Percentiles rank a stretch among this genome's conserved stretches.
Evolutionary conservation across 2,329 filamentous ascomycete genomes (phyloP).

Genomic region (Ceratocystis papillata): DNA sequence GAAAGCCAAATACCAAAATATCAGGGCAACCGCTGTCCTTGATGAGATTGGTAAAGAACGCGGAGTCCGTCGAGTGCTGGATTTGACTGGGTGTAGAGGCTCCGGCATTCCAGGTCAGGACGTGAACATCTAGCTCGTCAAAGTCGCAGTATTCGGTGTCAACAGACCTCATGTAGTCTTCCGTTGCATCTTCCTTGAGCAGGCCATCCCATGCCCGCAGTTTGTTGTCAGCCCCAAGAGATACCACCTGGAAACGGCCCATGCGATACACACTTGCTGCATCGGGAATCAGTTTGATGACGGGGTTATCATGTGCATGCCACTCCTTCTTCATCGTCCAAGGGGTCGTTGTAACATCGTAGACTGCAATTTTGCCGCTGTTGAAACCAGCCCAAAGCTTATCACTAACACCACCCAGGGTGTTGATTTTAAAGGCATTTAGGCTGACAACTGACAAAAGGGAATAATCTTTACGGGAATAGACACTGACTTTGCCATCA

Average conservation of each 20-base stretch:
- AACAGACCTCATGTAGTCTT: constrained; percentile 72
- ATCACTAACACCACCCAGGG: constrained; percentile 66
- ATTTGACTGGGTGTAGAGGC: constrained; percentile 84
- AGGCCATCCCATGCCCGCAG: constrained; percentile 85
- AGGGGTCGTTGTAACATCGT: constrained; percentile 69
- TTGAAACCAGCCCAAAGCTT: constrained; percentile 91
- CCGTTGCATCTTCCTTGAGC: constrained; percentile 89
- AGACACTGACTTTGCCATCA: constrained; percentile 92
- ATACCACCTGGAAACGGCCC: constrained; percentile 73
- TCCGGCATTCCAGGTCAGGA: constrained; percentile 95
- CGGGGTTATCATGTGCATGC: constrained; percentile 76
- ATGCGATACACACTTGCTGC: constrained; percentile 73
- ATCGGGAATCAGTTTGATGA: constrained; percentile 68
- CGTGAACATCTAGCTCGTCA: constrained; percentile 63
- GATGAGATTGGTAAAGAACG: constrained; percentile 72
- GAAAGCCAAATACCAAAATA: constrained; percentile 90
- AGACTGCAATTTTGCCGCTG: constrained; percentile 86
- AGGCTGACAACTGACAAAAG: constrained; percentile 74
- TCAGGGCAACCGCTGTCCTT: constrained; percentile 69
- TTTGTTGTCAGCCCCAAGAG: constrained; percentile 76
- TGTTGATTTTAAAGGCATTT: constrained; percentile 91
- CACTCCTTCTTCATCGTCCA: constrained; percentile 93
- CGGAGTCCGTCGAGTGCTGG: constrained; percentile 58
- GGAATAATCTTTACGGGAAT: constrained; percentile 63
- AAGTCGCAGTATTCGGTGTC: constrained; percentile 80